Conservation (phyloP, 169 alveolate species). For the Plasmodium berghei region DNA sequence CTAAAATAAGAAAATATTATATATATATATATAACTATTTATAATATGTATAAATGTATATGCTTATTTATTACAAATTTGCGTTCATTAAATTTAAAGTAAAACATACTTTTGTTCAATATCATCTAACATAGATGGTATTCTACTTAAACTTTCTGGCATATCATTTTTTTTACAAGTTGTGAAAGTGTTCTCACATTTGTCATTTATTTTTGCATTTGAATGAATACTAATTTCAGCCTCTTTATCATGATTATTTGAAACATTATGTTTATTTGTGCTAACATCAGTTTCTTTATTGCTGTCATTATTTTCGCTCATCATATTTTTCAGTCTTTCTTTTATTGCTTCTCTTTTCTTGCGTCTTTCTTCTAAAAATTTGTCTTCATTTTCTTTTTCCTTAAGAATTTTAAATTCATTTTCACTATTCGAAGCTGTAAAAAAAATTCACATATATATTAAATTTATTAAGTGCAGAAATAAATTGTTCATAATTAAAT, state of each 20-base stretch:
- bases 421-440: constrained; percentile 67
- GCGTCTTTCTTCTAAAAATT: constrained; percentile 68
- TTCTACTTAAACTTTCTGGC: constrained; percentile 11
- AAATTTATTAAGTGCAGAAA: neutral
- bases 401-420: constrained; percentile 48
- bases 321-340: constrained; percentile 39
- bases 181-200: constrained; percentile 4
- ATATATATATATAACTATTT: neutral
- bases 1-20: constrained; percentile 13
- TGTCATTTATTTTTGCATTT: constrained; percentile 12
- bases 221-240: neutral
- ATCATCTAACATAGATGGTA: constrained; percentile 40
- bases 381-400: constrained; percentile 71
- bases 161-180: constrained; percentile 38
- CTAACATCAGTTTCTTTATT: neutral
- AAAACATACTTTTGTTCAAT: constrained; percentile 48
- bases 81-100: neutral
- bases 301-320: constrained; percentile 14
- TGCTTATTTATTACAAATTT: neutral
- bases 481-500: neutral
- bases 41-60: neutral
- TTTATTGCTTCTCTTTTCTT: constrained; percentile 72
- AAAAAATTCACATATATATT: neutral
- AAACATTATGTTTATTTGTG: neutral
- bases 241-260: neutral